Evolutionary conservation across 768 basidiomycete species (phyloP), one percentile per base, ranked within the genome.

Genomic region (Cyclocybe cylindracea): DNA sequence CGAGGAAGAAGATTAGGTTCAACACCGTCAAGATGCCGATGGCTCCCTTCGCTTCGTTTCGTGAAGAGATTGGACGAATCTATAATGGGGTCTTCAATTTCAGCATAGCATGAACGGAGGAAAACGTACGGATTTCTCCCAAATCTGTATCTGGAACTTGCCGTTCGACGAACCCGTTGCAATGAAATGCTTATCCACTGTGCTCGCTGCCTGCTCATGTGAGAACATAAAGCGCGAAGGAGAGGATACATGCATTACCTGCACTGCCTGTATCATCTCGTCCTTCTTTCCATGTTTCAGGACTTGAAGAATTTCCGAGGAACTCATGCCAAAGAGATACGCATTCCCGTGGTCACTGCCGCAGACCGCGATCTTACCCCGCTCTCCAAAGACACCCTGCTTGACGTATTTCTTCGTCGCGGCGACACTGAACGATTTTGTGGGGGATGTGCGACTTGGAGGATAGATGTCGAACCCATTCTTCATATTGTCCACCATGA

Each of bases 401-500:
- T 42, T 43, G n/a, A 43, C 16, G 16, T 34, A 50, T 5, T 18
- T 7, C 11, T 18, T 10, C 7, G 14, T 44, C 11, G 7, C 19
- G 16, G 13, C n/a, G 5, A 41, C 34, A 18, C 44, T 19, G 35
- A 50, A 50, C 11, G 40, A 29, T 38, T 44, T 39, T 9, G 32
- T 35, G 9, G 49, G 49, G 3, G 40, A 43, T 34, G 49, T 50
- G 32, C 40, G 8, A n/a, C 35, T 16, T 10, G 41, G 31, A 7
- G 49, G 13, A 50, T 50, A 50, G 11, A 50, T 13, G 32, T 50
- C 48, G 16, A 41, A 50, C 24, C 48, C 48, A 18, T 31, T 41
- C 24, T 16, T 5, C 39, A 50, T 40, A 18, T 50, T 50, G 19
- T 50, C 48, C 8, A 50, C 33, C 10, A 50, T 32, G 7, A 50